Percentiles rank a stretch among this genome's conserved stretches.
These are phyloP conservation scores for Rhodofomes roseus DNA, from an alignment of 1,284 basidiomycete genomes.

Conservation along the genomic window DNA sequence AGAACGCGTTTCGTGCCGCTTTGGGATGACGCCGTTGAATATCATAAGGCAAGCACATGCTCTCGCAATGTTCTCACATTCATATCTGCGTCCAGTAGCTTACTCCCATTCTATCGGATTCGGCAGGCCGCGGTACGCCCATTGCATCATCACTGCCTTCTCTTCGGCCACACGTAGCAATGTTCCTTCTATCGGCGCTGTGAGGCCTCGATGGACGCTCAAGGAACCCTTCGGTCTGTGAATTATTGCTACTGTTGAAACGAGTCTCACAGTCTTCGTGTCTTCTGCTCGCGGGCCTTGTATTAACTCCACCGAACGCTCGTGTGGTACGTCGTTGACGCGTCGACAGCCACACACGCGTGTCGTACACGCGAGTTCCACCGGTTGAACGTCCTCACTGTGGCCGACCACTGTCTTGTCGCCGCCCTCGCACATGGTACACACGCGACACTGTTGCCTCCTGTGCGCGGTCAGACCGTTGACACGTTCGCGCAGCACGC, in stretches of 20 bases:
- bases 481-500: not conserved
- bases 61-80: not conserved
- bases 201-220: not conserved
- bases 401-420: not conserved
- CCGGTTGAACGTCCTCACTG: not conserved
- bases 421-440: not conserved
- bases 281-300: not conserved
- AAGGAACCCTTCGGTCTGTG: not conserved
- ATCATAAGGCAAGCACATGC: not conserved
- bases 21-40: constrained; percentile 1
- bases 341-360: not conserved
- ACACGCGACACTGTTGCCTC: not conserved
- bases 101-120: not conserved
- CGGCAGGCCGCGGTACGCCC: not conserved
- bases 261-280: not conserved
- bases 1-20: not conserved
- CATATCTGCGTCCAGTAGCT: not conserved
- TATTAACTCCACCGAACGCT: not conserved
- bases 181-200: not conserved
- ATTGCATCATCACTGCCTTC: constrained; percentile 1
- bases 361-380: not conserved
- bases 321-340: not conserved
- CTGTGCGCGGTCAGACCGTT: not conserved
- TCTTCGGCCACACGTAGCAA: not conserved
- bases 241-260: not conserved